Conservation (phyloP, 2,329 filamentous ascomycete genomes). For the Ascochyta rabiei region DNA sequence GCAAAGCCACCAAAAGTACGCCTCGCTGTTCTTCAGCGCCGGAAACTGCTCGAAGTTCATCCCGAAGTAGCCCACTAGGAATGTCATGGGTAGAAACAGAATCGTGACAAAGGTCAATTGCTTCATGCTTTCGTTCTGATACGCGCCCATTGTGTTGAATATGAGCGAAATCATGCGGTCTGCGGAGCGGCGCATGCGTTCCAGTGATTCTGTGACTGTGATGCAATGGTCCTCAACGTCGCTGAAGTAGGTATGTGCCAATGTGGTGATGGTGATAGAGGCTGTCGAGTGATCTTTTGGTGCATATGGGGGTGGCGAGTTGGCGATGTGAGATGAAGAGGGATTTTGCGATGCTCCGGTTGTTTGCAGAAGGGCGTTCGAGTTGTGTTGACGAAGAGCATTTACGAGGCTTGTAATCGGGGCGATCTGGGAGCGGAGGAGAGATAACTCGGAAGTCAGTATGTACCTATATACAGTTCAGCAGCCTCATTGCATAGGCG, state of each 20-base stretch:
- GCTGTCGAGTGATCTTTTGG: constrained; percentile 39
- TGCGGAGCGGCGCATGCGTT: constrained; percentile 76
- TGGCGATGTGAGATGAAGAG: constrained; percentile 12
- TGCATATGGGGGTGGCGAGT: constrained; percentile 19
- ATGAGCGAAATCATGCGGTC: constrained; percentile 85
- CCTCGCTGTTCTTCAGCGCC: constrained; percentile 58
- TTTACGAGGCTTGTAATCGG: constrained; percentile 85
- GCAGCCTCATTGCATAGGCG: not conserved
- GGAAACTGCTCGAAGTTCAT: constrained; percentile 67
- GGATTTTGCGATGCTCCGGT: constrained; percentile 13
- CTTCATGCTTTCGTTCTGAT: constrained; percentile 91
- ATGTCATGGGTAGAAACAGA: constrained; percentile 86
- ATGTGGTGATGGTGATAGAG: constrained; percentile 77
- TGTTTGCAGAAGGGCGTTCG: constrained; percentile 43
- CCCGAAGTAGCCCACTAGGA: constrained; percentile 70
- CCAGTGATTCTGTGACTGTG: constrained; percentile 77
- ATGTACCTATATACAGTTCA: constrained; percentile 63
- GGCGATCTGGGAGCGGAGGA: constrained; percentile 80
- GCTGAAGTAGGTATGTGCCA: constrained; percentile 84
- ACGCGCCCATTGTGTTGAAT: constrained; percentile 88
- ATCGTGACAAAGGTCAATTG: constrained; percentile 86
- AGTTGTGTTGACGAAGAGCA: constrained; percentile 79
- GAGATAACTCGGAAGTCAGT: constrained; percentile 78
- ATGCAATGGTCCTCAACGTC: constrained; percentile 90
- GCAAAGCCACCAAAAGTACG: constrained; percentile 55